Percentiles rank a stretch among this genome's conserved stretches.
Conservation (phyloP, 306 rosid species). For the Notholithocarpus densiflorus region DNA sequence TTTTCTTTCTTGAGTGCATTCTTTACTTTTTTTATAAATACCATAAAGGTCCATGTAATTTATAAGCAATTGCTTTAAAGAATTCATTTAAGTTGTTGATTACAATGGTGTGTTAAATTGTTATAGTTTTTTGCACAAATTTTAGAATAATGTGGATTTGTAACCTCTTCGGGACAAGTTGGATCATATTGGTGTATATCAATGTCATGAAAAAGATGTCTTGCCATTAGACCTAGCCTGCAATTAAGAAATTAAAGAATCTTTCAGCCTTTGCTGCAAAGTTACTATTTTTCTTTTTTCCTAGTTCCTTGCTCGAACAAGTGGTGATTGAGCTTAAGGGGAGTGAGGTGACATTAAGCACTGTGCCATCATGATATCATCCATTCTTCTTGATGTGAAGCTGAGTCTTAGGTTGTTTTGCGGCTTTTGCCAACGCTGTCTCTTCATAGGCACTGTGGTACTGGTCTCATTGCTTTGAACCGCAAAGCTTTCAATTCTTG, state of each 20-base stretch:
- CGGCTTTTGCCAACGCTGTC: slow-evolving; percentile 21
- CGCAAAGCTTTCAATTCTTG: slow-evolving; percentile 48
- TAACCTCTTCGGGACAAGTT: not conserved
- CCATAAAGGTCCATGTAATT: not conserved
- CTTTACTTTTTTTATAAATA: slow-evolving; percentile 9
- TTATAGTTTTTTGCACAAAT: not conserved
- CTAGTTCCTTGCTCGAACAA: slow-evolving; percentile 50
- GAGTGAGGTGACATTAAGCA: slow-evolving; percentile 57
- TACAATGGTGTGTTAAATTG: not conserved
- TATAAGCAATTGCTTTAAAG: too few relatives aligned
- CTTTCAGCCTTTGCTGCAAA: too few relatives aligned
- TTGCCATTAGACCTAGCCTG: too few relatives aligned
- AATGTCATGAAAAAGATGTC: not conserved
- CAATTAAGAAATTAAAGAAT: not conserved
- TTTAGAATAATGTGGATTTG: not conserved
- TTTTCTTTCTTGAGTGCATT: not conserved
- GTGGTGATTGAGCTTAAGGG: slow-evolving; percentile 60
- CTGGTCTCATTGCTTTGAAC: slow-evolving; percentile 28
- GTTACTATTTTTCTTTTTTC: too few relatives aligned
- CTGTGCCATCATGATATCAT: slow-evolving; percentile 33
- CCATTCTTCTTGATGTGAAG: slow-evolving; percentile 39
- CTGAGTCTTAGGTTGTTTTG: slow-evolving; percentile 48
- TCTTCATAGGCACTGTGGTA: slow-evolving; percentile 29
- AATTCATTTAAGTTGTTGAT: not conserved
- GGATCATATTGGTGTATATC: not conserved